Conservation (phyloP, 2,329 filamentous ascomycete genomes). For the Hymenoscyphus linearis region DNA sequence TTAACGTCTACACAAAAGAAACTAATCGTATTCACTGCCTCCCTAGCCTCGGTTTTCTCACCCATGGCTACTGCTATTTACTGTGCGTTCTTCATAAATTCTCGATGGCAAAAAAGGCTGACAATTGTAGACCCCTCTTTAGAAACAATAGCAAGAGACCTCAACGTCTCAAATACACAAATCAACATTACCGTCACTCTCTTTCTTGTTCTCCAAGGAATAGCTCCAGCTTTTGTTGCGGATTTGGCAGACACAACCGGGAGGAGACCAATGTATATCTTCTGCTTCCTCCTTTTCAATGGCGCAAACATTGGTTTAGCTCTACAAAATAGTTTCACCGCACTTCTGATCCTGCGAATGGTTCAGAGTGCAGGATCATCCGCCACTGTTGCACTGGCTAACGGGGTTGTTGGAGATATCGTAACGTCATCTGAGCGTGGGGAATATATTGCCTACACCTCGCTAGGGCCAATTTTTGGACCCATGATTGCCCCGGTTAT, state of each 20-base stretch:
- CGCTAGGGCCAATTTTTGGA: conserved; percentile 48
- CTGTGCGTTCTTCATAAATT: conserved; percentile 35
- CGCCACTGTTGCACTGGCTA: conserved; percentile 52
- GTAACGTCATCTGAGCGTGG: conserved; percentile 54
- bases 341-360: conserved; percentile 48
- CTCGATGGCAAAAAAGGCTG: neutral
- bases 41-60: conserved; percentile 48
- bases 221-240: conserved; percentile 52
- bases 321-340: conserved; percentile 42
- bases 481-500: conserved; percentile 22
- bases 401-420: conserved; percentile 58
- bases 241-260: conserved; percentile 50
- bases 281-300: conserved; percentile 49
- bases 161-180: conserved; percentile 37
- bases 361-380: conserved; percentile 52
- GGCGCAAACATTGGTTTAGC: conserved; percentile 50
- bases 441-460: conserved; percentile 62
- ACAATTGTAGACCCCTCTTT: conserved; percentile 42
- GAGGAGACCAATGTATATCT: conserved; percentile 47
- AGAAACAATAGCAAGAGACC: conserved; percentile 42
- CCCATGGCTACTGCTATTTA: conserved; percentile 40
- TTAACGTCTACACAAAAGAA: conserved; percentile 15
- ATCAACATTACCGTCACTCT: conserved; percentile 37
- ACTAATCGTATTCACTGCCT: conserved; percentile 43
- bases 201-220: conserved; percentile 47